Base-by-base conservation (phyloP, 2,329 filamentous ascomycete species). In the Intubia oerlemansii region DNA sequence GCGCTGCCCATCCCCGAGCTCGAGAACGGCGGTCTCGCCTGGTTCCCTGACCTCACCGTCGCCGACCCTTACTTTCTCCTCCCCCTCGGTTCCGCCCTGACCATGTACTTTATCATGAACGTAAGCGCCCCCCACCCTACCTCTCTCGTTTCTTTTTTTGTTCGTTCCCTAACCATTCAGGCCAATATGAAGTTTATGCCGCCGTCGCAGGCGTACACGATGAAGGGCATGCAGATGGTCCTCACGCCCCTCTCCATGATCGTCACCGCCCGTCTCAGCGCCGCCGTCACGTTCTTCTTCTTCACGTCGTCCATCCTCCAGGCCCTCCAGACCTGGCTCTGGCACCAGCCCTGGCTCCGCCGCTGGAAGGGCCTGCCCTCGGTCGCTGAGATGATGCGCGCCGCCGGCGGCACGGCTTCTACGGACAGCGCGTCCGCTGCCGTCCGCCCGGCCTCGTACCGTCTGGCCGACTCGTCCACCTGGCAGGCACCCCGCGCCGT, bases 1-100 rank as follows among this genome's bases (percentile, higher is more conserved):
- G 48, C 57, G 14, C 53, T 95, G 27, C 85, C 85, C 4, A 80
- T 93, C 5, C 85, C 85, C 0, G 73, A 68, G 1, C 49, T 95
- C 38, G 65, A 78, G 40, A 54, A 52, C 1, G 78, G 77, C 18
- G 73, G 78, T 3, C 51, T 71, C 20, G 51, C 71, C 23, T 98
- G 88, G 88, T 65, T 95, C 39, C 51, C 56, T 2, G 77, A 95
- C 47, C 50, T 98, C 36, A 73, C 80, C 0, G 44, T 69, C 14
- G 48, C 65, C 2, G 88, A 98, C 48, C 85, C 88, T 0, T 73
- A 61, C 41, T 85, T 66, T 40, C 47, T 88, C 23, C 53, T 95
- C 18, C 88, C 88, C 2, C 36, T 67, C 3, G 32, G 59, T 2
- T 67, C 70, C 4, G 61, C 69, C 2, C 48, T 44, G 7, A 43